These are phyloP conservation scores for Pholiota conissans DNA, from an alignment of 768 basidiomycete genomes.

Conservation along the genomic window DNA sequence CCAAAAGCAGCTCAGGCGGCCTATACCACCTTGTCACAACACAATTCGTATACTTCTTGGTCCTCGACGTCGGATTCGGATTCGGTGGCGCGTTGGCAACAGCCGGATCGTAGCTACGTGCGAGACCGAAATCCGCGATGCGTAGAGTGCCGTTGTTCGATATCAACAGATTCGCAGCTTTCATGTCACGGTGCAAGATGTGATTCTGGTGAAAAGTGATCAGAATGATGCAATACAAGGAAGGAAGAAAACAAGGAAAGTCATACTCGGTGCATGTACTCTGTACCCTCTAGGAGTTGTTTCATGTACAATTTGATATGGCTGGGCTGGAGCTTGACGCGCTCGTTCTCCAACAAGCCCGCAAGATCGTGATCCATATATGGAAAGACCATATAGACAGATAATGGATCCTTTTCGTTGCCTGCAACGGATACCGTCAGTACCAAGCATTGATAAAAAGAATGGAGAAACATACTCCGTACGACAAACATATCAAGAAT, in stretches of 20 bases:
- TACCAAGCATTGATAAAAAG: not conserved
- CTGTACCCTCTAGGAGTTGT: slow-evolving; percentile 94
- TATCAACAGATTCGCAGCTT: slow-evolving; percentile 95
- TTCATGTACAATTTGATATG: slow-evolving; percentile 96
- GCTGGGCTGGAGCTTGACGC: slow-evolving; percentile 77
- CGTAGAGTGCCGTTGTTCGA: slow-evolving; percentile 80
- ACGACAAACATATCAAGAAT: slow-evolving; percentile 93
- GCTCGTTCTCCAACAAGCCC: slow-evolving; percentile 88
- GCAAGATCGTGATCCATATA: slow-evolving; percentile 99
- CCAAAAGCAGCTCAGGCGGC: slow-evolving; percentile 89
- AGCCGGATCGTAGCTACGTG: slow-evolving; percentile 70
- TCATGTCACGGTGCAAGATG: slow-evolving; percentile 98
- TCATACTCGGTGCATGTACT: slow-evolving; percentile 91
- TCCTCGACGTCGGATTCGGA: slow-evolving; percentile 33
- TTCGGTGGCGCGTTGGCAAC: slow-evolving; percentile 27
- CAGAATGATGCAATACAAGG: slow-evolving; percentile 2
- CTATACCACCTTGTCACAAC: slow-evolving; percentile 96
- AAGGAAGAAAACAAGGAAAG: slow-evolving; percentile 1
- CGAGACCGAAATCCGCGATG: slow-evolving; percentile 96
- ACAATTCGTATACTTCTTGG: slow-evolving; percentile 91
- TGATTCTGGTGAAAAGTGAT: slow-evolving; percentile 63
- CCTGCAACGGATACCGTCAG: slow-evolving; percentile 35
- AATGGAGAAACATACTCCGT: slow-evolving; percentile 49
- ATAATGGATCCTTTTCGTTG: slow-evolving; percentile 69
- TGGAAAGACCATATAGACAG: slow-evolving; percentile 98